Evolutionary conservation across 148 eudicot genomes (phyloP).

Genomic region (Nepenthes mirabilis): DNA sequence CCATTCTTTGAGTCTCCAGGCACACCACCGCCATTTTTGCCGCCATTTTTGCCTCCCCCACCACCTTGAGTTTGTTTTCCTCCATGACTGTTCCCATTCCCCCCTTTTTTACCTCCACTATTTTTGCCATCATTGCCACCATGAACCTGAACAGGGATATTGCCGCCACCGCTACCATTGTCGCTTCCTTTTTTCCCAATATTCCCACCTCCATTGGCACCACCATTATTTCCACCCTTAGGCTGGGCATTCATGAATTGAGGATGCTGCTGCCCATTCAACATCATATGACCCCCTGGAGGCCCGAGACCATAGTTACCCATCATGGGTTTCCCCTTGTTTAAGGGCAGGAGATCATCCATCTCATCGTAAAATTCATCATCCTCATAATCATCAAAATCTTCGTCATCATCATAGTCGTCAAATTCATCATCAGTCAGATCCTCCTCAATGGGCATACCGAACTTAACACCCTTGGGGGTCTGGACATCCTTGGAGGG

Average conservation of each 20-base stretch:
- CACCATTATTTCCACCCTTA: constrained; percentile 15
- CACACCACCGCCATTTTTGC: constrained; percentile 1
- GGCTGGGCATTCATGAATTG: constrained; percentile 16
- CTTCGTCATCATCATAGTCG: constrained; percentile 21
- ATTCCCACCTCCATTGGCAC: constrained; percentile 8
- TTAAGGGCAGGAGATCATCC: constrained; percentile 24
- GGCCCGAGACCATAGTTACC: constrained; percentile 18
- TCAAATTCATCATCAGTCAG: constrained; percentile 15
- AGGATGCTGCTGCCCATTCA: constrained; percentile 13
- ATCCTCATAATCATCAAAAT: constrained; percentile 14
- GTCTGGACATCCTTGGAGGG: constrained; percentile 6
- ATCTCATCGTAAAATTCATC: constrained; percentile 35
- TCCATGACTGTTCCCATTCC: constrained; percentile 20
- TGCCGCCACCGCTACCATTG: constrained; percentile 21
- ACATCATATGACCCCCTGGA: constrained; percentile 9
- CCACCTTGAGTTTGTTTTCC: constrained; percentile 30
- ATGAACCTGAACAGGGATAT: constrained; percentile 25
- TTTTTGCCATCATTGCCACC: constrained; percentile 22
- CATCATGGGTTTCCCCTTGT: constrained; percentile 45
- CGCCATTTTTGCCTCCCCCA: constrained; percentile 37
- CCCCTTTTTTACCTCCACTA: constrained; percentile 18
- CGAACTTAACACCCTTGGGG: constrained; percentile 16
- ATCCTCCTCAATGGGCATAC: constrained; percentile 9
- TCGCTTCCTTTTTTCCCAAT: constrained; percentile 24
- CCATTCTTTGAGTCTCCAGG: not conserved